Percentiles rank a stretch among this genome's conserved stretches.
Evolutionary conservation across 192 early-diverging fungal genomes (phyloP).

Genomic region (Spinellus fusiger): DNA sequence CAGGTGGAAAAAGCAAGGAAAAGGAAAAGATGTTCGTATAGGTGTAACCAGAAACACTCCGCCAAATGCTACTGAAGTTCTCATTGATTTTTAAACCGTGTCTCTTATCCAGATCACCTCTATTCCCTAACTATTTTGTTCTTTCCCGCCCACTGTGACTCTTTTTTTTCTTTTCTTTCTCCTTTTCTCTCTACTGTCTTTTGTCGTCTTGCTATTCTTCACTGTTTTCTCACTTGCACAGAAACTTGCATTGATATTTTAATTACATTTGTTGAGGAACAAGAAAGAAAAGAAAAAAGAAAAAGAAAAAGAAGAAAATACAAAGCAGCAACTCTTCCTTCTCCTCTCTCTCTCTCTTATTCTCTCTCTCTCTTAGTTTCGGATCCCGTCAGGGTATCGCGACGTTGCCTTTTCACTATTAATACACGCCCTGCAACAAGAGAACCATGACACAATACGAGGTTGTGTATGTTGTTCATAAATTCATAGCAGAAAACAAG

Average conservation of each 20-base stretch:
- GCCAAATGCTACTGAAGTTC: background rate
- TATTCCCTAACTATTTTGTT: background rate
- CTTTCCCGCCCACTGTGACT: background rate
- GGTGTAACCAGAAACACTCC: background rate
- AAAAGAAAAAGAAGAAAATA: too few species aligned
- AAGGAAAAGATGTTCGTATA: background rate
- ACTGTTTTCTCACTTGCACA: background rate
- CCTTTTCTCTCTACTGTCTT: background rate
- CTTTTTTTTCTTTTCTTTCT: background rate
- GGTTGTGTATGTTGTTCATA: conserved; percentile 49
- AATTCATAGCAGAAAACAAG: conserved; percentile 54
- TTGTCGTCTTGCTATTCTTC: background rate
- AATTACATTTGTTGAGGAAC: too few species aligned
- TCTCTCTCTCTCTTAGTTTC: too few species aligned
- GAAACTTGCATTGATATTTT: too few species aligned
- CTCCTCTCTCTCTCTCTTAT: background rate
- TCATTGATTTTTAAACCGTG: background rate
- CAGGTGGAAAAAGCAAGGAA: background rate
- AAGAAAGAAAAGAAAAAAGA: too few species aligned
- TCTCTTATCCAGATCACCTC: background rate
- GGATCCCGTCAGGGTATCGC: background rate
- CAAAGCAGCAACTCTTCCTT: background rate
- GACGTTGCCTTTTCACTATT: background rate
- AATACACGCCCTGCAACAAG: background rate
- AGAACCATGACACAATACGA: conserved; percentile 14